phyloP scores from a whole-genome alignment of 306 rosid species.

The Rosa lucieae region DNA sequence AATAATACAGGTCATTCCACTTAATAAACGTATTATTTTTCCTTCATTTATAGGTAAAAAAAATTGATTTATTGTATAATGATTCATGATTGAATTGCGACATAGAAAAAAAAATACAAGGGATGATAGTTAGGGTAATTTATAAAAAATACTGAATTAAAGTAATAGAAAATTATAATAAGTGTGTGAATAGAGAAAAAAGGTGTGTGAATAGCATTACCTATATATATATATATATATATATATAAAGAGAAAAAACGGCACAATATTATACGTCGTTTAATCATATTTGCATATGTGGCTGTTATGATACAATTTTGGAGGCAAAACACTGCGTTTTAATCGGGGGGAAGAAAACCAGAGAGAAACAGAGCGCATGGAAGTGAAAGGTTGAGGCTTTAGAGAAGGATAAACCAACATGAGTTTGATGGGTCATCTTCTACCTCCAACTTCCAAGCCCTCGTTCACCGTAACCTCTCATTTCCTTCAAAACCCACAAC shows the following conservation, averaged over 20 bases:
- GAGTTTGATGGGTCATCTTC: constrained; percentile 45
- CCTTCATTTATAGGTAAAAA: too few relatives aligned
- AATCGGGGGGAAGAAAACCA: background rate
- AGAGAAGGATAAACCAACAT: constrained; percentile 28
- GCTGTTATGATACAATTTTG: background rate
- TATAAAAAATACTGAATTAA: too few relatives aligned
- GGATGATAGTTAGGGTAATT: too few relatives aligned
- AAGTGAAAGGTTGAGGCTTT: background rate
- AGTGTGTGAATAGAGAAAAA: too few relatives aligned
- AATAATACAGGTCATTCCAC: too few relatives aligned
- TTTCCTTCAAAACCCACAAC: constrained; percentile 32
- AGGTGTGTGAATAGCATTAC: too few relatives aligned
- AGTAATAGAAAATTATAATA: too few relatives aligned
- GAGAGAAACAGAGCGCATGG: background rate
- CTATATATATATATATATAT: too few relatives aligned
- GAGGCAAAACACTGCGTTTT: constrained; percentile 15
- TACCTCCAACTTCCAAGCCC: constrained; percentile 33
- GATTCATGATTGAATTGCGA: too few relatives aligned
- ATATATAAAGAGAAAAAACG: background rate
- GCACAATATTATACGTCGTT: background rate
- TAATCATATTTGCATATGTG: background rate
- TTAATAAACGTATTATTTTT: too few relatives aligned
- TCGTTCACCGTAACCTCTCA: constrained; percentile 22
- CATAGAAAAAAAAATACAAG: too few relatives aligned
- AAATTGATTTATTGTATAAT: too few relatives aligned